Base-by-base conservation (phyloP, 2,329 filamentous ascomycete genomes). In the Fusarium penzigii region DNA sequence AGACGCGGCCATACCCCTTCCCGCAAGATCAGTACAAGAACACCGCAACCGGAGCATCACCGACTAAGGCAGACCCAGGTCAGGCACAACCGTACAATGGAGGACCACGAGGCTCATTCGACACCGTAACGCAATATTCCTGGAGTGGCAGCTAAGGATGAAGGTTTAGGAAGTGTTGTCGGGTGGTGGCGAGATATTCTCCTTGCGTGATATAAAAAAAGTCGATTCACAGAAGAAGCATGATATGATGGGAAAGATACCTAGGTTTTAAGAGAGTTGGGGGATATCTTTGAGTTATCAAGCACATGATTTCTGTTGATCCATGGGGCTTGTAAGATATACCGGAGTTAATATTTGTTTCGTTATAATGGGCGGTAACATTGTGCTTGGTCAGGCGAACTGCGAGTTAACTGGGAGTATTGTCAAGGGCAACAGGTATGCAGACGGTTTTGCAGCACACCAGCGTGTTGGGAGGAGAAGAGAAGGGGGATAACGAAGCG, bases 81-180 rank as follows among this genome's bases (percentile, higher is more conserved):
- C 72, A 72, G 14, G 65, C 72, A 29, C 70, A 75, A 11, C 70
- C 76, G 13, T 80, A 79, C 51, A 71, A 64, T 25, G 68, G 69
- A 40, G 68, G 67, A 12, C 59, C 70, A 29, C 68, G 75, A 42
- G 73, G 72, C 16, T 79, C 79, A 13, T 79, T 78, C 52, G 76
- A 78, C 49, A 72, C 70, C 44, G 72, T 82, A 67, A 78, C 75
- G 64, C 78, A 83, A 64, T 84, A 84, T 65, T 81, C 80, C 32
- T 84, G 82, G 82, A 82, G 77, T 57, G 71, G 75, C 46, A 79
- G 76, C 50, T 81, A 68, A 58, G 47, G 49, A 40, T 56, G 25
- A 36, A 47, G 44, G 45, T 48, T 42, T 38, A 25, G 20, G 7
- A 25, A 25, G 7, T n/a, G 38, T 51, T 43, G 13, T 45, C 43